Evolutionary conservation across 352 stramenopile genomes (phyloP).

Genomic region (Phytophthora pisi): DNA sequence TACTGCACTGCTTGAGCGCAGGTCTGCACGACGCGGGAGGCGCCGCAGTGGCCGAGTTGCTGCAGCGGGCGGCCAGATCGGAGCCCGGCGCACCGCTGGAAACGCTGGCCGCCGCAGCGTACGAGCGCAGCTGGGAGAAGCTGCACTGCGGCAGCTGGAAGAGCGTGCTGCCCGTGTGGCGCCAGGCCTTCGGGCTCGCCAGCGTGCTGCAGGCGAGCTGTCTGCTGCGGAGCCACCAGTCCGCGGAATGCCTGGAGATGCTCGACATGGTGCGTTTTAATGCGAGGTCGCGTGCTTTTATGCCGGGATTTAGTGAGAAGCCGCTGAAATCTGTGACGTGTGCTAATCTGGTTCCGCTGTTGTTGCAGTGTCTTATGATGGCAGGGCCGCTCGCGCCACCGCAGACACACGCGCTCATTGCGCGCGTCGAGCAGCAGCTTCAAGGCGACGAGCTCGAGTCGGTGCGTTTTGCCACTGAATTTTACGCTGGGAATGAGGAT

Average conservation of each 20-base stretch:
- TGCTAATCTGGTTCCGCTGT: slow-evolving; percentile 2
- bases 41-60: slow-evolving; percentile 47
- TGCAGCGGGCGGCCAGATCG: slow-evolving; percentile 34
- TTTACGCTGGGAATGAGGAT: slow-evolving; percentile 12
- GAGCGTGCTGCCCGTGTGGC: slow-evolving; percentile 56
- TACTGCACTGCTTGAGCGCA: slow-evolving; percentile 13
- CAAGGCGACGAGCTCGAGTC: neutral
- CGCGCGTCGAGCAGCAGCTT: slow-evolving; percentile 38
- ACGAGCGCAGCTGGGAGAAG: slow-evolving; percentile 73
- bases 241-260: slow-evolving; percentile 42
- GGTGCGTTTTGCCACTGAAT: slow-evolving; percentile 12
- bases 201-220: slow-evolving; percentile 56
- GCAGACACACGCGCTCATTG: slow-evolving; percentile 59
- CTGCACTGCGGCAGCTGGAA: slow-evolving; percentile 83
- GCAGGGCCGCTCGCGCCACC: slow-evolving; percentile 52
- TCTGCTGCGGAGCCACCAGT: slow-evolving; percentile 30
- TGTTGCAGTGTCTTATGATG: slow-evolving; percentile 75
- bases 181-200: slow-evolving; percentile 62
- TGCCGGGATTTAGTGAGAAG: slow-evolving; percentile 12
- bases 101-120: slow-evolving; percentile 38
- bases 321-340: slow-evolving; percentile 5
- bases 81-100: slow-evolving; percentile 5
- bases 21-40: slow-evolving; percentile 52
- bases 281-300: slow-evolving; percentile 8
- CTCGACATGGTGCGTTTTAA: slow-evolving; percentile 67